Percentiles rank a stretch among this genome's conserved stretches.
These are phyloP conservation scores for Paramecium caudatum DNA, from an alignment of 73 alveolate genomes.

Conservation along the genomic window DNA sequence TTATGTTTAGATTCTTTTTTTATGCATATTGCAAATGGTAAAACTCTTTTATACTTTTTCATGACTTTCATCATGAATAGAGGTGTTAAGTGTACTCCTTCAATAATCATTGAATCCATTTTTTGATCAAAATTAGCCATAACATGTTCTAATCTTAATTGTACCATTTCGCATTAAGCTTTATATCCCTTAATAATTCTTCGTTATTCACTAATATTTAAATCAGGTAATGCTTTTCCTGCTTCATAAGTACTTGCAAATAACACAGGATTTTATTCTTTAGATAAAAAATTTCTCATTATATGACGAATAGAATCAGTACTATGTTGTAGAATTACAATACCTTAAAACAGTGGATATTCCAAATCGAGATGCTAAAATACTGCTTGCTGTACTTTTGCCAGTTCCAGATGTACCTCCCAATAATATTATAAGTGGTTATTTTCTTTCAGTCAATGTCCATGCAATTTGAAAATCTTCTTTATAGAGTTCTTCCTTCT, in stretches of 20 bases:
- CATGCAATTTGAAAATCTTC: slow-evolving; percentile 76
- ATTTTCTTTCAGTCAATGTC: slow-evolving; percentile 64
- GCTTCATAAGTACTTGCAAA: slow-evolving; percentile 93
- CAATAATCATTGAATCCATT: slow-evolving; percentile 85
- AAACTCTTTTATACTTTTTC: slow-evolving; percentile 83
- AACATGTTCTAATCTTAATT: slow-evolving; percentile 80
- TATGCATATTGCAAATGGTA: slow-evolving; percentile 87
- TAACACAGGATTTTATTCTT: slow-evolving; percentile 85
- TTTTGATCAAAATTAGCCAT: slow-evolving; percentile 80
- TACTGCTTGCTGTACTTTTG: slow-evolving; percentile 86
- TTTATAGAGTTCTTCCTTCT: slow-evolving; percentile 70
- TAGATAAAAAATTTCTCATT: slow-evolving; percentile 86
- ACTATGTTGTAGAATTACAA: background rate
- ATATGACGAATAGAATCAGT: slow-evolving; percentile 91
- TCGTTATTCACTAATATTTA: slow-evolving; percentile 78
- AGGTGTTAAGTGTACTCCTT: slow-evolving; percentile 91
- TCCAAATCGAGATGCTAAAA: slow-evolving; percentile 85
- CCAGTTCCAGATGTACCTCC: slow-evolving; percentile 96
- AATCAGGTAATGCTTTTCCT: slow-evolving; percentile 77
- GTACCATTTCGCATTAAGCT: slow-evolving; percentile 82
- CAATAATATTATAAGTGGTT: slow-evolving; percentile 80
- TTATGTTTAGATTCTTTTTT: slow-evolving; percentile 87
- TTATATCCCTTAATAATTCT: slow-evolving; percentile 85
- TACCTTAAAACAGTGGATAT: slow-evolving; percentile 83
- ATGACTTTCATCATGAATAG: slow-evolving; percentile 81